These are phyloP conservation scores for Leishmania tropica DNA, from an alignment of 208 protist genomes.

Conservation along the genomic window DNA sequence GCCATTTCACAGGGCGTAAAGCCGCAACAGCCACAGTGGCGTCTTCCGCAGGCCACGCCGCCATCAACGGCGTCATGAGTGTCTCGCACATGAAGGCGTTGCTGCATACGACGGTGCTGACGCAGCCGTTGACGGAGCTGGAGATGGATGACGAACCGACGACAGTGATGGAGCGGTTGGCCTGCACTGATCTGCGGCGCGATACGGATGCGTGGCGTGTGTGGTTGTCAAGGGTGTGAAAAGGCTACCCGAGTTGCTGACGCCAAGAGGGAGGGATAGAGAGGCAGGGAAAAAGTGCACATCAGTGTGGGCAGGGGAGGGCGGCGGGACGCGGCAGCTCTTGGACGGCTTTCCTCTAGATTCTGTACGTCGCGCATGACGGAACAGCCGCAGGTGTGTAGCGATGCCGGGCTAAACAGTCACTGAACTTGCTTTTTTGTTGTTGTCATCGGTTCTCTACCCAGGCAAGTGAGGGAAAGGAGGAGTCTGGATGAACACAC, in stretches of 20 bases:
- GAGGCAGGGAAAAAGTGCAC: neutral
- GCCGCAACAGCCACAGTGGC: neutral
- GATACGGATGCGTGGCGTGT: conserved; percentile 70
- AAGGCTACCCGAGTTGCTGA: neutral
- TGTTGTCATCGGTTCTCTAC: neutral
- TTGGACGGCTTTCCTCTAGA: neutral
- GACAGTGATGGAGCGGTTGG: conserved; percentile 45
- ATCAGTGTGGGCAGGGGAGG: neutral
- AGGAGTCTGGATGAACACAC: no score
- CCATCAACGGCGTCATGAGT: conserved; percentile 36
- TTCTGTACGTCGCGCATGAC: neutral
- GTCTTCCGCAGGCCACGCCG: neutral
- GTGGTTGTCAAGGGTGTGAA: conserved; percentile 63
- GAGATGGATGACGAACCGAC: conserved; percentile 55
- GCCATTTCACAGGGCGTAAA: neutral
- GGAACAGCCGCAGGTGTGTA: neutral
- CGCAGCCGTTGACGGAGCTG: conserved; percentile 49
- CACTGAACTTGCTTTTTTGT: neutral
- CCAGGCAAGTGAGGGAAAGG: neutral
- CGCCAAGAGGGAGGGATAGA: neutral
- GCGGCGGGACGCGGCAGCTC: neutral
- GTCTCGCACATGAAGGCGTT: conserved; percentile 54
- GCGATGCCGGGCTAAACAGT: neutral
- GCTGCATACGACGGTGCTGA: conserved; percentile 47
- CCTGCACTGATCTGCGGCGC: conserved; percentile 61